phyloP scores from a whole-genome alignment of 23 red algal genomes.

The Gracilaria gracilis region DNA sequence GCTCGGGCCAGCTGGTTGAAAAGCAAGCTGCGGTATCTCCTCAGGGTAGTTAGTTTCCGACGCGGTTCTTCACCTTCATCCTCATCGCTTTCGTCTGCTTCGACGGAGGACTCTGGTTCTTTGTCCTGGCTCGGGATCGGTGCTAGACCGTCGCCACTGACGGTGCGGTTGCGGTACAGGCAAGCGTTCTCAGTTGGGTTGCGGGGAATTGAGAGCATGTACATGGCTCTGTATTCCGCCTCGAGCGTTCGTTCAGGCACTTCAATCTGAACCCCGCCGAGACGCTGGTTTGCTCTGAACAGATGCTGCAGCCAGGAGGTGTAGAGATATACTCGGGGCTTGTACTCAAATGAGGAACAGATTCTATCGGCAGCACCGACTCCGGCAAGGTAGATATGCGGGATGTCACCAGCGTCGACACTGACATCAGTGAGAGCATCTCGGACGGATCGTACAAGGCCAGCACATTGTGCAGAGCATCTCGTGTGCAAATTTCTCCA shows the following conservation, averaged over 20 bases:
- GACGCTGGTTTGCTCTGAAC: conserved; percentile 20
- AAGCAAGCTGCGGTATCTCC: neutral
- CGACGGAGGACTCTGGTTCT: neutral
- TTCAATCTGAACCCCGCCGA: neutral
- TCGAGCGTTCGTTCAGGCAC: neutral
- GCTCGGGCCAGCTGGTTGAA: neutral
- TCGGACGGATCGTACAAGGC: conserved; percentile 8
- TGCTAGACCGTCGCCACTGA: too few species aligned
- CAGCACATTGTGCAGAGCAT: neutral
- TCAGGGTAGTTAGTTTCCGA: conserved; percentile 27
- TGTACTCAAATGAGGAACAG: neutral
- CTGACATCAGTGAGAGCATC: conserved; percentile 28
- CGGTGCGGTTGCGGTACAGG: conserved; percentile 3
- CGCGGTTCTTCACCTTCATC: neutral
- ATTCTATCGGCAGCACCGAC: neutral
- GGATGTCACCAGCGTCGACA: conserved; percentile 14
- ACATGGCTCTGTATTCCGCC: neutral
- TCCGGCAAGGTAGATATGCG: conserved; percentile 26
- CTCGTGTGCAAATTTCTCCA: neutral
- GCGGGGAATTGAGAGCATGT: conserved; percentile 30
- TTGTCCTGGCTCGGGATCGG: too few species aligned
- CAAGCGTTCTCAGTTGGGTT: conserved; percentile 1
- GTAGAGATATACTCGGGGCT: conserved; percentile 15
- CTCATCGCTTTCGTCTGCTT: neutral
- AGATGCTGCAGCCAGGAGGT: conserved; percentile 22